Conservation (phyloP, 192 early-diverging fungal species). For the Coemansia guatemalensis region DNA sequence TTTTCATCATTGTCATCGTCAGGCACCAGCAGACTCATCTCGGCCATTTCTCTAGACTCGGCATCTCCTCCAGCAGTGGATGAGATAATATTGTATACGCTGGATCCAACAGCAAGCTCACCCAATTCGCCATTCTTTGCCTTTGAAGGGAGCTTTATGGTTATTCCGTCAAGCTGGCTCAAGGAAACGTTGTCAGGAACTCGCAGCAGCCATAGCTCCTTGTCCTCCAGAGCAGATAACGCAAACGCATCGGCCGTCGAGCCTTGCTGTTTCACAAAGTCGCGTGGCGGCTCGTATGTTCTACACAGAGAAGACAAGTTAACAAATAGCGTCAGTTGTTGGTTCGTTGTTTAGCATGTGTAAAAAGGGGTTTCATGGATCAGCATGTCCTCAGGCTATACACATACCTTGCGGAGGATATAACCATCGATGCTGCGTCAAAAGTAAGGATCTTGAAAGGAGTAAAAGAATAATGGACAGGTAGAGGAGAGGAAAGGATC, state of each 20-base stretch:
- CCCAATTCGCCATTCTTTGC: slow-evolving; percentile 28
- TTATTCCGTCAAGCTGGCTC: slow-evolving; percentile 34
- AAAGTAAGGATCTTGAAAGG: too few species aligned
- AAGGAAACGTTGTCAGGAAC: slow-evolving; percentile 40
- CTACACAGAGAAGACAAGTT: not conserved
- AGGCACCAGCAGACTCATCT: slow-evolving; percentile 46
- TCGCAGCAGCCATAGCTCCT: slow-evolving; percentile 51
- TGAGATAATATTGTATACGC: slow-evolving; percentile 29
- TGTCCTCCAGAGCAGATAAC: slow-evolving; percentile 18
- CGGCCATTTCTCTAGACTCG: slow-evolving; percentile 45
- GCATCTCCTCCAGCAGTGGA: slow-evolving; percentile 6
- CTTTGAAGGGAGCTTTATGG: slow-evolving; percentile 35
- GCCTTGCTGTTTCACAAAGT: slow-evolving; percentile 26
- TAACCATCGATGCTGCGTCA: too few species aligned
- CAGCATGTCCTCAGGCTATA: not conserved
- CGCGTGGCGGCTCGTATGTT: slow-evolving; percentile 35
- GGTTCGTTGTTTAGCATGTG: not conserved
- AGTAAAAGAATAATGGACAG: not conserved
- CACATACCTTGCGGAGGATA: too few species aligned
- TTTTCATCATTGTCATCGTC: slow-evolving; percentile 28
- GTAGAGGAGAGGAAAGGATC: too few species aligned
- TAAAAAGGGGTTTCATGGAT: not conserved
- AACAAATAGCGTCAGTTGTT: too few species aligned
- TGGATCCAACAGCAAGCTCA: slow-evolving; percentile 10
- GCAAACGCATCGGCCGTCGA: slow-evolving; percentile 7